Conservation (phyloP, 2,329 filamentous ascomycete genomes). For the Seiridium unicorne region DNA sequence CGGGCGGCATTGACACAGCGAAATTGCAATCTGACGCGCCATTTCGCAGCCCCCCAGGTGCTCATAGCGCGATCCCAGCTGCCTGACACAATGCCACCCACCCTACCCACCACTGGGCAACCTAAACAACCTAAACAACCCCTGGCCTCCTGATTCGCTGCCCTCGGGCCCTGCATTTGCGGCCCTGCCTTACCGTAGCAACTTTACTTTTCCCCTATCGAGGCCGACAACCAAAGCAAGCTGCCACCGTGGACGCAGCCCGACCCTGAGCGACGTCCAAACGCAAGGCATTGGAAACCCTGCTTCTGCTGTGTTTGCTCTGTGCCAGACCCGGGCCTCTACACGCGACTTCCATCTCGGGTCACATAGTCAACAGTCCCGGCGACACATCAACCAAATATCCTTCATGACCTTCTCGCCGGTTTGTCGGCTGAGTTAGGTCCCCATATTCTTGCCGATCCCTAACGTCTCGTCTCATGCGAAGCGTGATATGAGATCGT, state of each 20-base stretch:
- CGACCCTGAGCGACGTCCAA: background rate
- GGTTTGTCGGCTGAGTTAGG: slow-evolving; percentile 22
- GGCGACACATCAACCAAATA: background rate
- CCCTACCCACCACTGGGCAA: background rate
- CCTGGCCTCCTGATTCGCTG: slow-evolving; percentile 1
- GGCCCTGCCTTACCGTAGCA: background rate
- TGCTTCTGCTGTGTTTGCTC: slow-evolving; percentile 1
- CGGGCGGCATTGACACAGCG: background rate
- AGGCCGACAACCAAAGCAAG: background rate
- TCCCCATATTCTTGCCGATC: background rate
- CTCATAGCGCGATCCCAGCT: background rate
- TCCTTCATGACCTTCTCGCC: slow-evolving; percentile 26
- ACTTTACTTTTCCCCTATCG: background rate
- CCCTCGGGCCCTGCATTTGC: background rate
- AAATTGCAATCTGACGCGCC: background rate
- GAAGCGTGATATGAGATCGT: slow-evolving; percentile 27
- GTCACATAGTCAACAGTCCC: background rate
- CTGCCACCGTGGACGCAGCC: background rate
- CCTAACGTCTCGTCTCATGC: slow-evolving; percentile 3
- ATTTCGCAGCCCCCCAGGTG: background rate
- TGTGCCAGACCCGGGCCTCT: too few relatives aligned
- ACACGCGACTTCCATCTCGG: background rate
- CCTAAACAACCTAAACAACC: background rate
- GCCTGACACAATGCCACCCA: background rate
- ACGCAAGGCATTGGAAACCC: background rate